Evolutionary conservation across 805 yeast genomes (phyloP).

Genomic region (Wickerhamiella alocasiicola): DNA sequence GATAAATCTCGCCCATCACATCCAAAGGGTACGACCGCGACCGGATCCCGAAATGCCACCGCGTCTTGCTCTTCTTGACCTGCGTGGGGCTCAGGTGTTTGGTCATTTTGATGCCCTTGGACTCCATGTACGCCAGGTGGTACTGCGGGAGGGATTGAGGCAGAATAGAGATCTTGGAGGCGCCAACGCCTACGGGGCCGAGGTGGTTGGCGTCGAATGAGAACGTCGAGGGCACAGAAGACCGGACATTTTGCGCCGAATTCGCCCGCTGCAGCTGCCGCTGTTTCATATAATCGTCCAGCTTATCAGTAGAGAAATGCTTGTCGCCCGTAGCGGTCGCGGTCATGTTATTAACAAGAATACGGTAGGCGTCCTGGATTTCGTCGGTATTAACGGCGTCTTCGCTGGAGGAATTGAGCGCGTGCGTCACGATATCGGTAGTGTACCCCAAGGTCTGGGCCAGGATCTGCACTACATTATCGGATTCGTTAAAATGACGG

Average conservation of each 20-base stretch:
- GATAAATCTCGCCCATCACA: conserved; percentile 96
- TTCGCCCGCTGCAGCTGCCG: conserved; percentile 10
- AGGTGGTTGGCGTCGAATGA: conserved; percentile 30
- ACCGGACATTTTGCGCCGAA: conserved; percentile 10
- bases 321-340: conserved; percentile 12
- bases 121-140: conserved; percentile 85
- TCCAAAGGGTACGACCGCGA: conserved; percentile 93
- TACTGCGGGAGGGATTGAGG: conserved; percentile 92
- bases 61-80: conserved; percentile 76
- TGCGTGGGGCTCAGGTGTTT: conserved; percentile 33
- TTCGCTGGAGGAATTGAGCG: conserved; percentile 34
- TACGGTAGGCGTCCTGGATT: conserved; percentile 70
- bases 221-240: conserved; percentile 28
- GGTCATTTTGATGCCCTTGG: conserved; percentile 37
- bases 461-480: conserved; percentile 60
- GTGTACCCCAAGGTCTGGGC: conserved; percentile 82
- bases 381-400: conserved; percentile 36
- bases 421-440: conserved; percentile 65
- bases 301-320: conserved; percentile 8
- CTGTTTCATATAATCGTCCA: conserved; percentile 12
- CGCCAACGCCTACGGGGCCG: conserved; percentile 24
- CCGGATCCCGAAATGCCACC: conserved; percentile 98
- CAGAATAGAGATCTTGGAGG: conserved; percentile 75
- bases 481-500: conserved; percentile 37
- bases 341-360: conserved; percentile 59